These are phyloP conservation scores for Cyclospora cayetanensis DNA, from an alignment of 169 alveolate genomes.

Conservation along the genomic window DNA sequence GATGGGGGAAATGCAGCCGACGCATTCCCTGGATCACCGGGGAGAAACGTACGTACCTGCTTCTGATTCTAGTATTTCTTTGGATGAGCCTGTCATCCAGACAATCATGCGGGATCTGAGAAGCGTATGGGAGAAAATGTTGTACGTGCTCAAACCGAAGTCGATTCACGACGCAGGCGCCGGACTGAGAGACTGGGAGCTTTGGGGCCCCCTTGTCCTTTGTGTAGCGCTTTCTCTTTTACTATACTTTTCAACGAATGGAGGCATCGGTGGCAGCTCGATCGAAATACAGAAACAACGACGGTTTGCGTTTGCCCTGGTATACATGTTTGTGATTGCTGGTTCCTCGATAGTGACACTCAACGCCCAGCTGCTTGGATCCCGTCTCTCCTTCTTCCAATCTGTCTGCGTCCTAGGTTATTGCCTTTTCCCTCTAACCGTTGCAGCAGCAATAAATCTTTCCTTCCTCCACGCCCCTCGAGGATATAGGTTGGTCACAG, in stretches of 20 bases:
- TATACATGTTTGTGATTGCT: slow-evolving; percentile 88
- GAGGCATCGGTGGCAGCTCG: not conserved
- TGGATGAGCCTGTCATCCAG: slow-evolving; percentile 87
- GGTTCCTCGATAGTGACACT: slow-evolving; percentile 90
- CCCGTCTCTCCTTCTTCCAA: slow-evolving; percentile 73
- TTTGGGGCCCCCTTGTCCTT: slow-evolving; percentile 93
- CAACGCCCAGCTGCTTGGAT: slow-evolving; percentile 90
- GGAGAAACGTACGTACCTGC: not conserved
- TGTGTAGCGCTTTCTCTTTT: slow-evolving; percentile 82
- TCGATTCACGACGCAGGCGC: slow-evolving; percentile 69
- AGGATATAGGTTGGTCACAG: not conserved
- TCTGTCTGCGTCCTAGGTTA: not conserved
- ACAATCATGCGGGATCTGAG: slow-evolving; percentile 88
- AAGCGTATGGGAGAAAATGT: slow-evolving; percentile 84
- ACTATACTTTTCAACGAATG: not conserved
- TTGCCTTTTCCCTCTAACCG: not conserved
- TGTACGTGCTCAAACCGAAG: slow-evolving; percentile 86
- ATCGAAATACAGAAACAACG: slow-evolving; percentile 68
- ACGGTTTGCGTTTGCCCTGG: slow-evolving; percentile 84
- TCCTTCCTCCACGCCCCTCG: not conserved
- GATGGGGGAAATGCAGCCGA: not conserved
- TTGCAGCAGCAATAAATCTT: not conserved
- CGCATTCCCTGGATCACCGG: not conserved
- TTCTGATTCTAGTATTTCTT: slow-evolving; percentile 11
- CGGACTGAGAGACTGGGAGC: slow-evolving; percentile 88